Percentiles rank a stretch among this genome's conserved stretches.
These are phyloP conservation scores for Cryptosporidium viatorum DNA, from an alignment of 169 alveolate genomes.

Conservation along the genomic window DNA sequence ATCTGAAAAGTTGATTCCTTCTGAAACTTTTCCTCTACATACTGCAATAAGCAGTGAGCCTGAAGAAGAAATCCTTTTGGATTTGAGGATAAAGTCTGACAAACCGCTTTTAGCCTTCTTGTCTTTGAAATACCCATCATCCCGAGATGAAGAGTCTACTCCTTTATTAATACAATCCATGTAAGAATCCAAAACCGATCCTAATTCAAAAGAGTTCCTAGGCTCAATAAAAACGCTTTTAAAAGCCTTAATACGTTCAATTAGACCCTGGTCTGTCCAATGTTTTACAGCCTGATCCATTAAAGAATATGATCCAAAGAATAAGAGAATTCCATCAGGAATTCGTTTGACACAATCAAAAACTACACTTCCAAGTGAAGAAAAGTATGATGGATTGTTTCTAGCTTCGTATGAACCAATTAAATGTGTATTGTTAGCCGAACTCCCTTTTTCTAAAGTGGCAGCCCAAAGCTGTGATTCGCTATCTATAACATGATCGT, in stretches of 20 bases:
- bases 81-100: slow-evolving; percentile 18
- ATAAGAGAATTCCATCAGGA: slow-evolving; percentile 89
- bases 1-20: slow-evolving; percentile 95
- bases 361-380: slow-evolving; percentile 87
- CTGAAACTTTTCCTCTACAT: slow-evolving; percentile 93
- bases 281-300: slow-evolving; percentile 86
- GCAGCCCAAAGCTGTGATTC: slow-evolving; percentile 87
- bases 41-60: slow-evolving; percentile 94
- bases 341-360: slow-evolving; percentile 84
- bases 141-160: background rate
- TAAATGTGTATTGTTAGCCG: slow-evolving; percentile 77
- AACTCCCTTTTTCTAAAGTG: slow-evolving; percentile 77
- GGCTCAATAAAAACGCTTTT: slow-evolving; percentile 80
- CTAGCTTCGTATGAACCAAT: slow-evolving; percentile 85
- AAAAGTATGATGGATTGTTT: slow-evolving; percentile 82
- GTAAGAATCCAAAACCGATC: slow-evolving; percentile 45
- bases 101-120: slow-evolving; percentile 15
- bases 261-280: slow-evolving; percentile 87
- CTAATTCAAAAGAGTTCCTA: slow-evolving; percentile 52
- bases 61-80: slow-evolving; percentile 54
- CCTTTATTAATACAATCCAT: slow-evolving; percentile 44
- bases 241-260: slow-evolving; percentile 79
- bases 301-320: slow-evolving; percentile 89
- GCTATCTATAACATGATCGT: slow-evolving; percentile 91
- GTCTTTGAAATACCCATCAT: background rate